phyloP scores from a whole-genome alignment of 1,284 basidiomycete genomes.

The Trichosporon asahii region DNA sequence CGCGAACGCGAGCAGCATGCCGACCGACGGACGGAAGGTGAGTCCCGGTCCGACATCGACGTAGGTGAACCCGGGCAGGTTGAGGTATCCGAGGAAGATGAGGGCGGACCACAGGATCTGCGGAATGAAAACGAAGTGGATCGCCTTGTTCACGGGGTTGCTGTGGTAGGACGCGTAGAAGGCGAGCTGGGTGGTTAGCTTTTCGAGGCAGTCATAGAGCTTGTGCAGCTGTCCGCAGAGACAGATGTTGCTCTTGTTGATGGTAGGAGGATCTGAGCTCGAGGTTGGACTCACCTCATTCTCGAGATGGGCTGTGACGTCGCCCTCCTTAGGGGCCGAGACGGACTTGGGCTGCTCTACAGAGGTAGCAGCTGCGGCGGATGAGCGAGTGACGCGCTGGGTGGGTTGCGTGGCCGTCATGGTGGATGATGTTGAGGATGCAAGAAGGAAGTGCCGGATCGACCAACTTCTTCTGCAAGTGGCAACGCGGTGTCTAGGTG shows the following conservation, averaged over 20 bases:
- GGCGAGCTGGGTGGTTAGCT: slow-evolving; percentile 59
- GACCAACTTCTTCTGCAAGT: neutral
- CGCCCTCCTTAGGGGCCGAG: slow-evolving; percentile 2
- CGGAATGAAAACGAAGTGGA: slow-evolving; percentile 80
- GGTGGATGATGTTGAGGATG: neutral
- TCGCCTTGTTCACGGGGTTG: slow-evolving; percentile 70
- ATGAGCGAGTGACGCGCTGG: slow-evolving; percentile 3
- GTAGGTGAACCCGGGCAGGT: slow-evolving; percentile 60
- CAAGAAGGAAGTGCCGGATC: neutral
- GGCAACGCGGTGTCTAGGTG: neutral
- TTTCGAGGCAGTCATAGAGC: neutral
- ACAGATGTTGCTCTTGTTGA: too few relatives aligned
- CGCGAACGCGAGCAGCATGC: slow-evolving; percentile 58
- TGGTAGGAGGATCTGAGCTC: too few relatives aligned
- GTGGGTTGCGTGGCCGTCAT: slow-evolving; percentile 4
- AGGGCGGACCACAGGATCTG: slow-evolving; percentile 68
- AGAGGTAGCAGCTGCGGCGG: neutral
- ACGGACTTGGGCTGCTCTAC: neutral
- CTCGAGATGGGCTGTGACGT: slow-evolving; percentile 28
- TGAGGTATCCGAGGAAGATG: slow-evolving; percentile 59
- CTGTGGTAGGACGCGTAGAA: slow-evolving; percentile 88
- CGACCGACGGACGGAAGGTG: slow-evolving; percentile 64
- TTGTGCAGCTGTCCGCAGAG: too few relatives aligned
- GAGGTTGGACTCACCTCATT: slow-evolving; percentile 41
- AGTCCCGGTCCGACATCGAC: slow-evolving; percentile 60